Evolutionary conservation across 2,329 filamentous ascomycete genomes (phyloP), one percentile per base, ranked within the genome.

Genomic region (Aspergillus bombycis): DNA sequence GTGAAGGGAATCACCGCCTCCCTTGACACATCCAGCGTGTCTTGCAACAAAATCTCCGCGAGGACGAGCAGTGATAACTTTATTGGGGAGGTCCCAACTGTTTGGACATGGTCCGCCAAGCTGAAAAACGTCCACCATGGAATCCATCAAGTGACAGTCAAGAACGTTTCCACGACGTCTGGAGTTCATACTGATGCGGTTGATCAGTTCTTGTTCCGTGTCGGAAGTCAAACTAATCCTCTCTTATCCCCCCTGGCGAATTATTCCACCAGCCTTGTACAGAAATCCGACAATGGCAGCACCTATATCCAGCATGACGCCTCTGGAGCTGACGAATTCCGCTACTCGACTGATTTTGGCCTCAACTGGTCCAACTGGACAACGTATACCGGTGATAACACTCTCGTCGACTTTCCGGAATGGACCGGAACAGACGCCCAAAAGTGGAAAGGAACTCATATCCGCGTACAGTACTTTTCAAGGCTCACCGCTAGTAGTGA

Each of bases 381-480:
- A 28, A 74, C 81, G 11, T 90, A 89, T 71, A 71, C 68, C 16
- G 82, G 84, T 41, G 82, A 80, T 5, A 84, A 85, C 58, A 78
- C 78, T 4, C 81, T 80, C 19, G 75, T 88, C 28, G 66, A 79
- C 21, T 72, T 78, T 46, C 82, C 84, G 64, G 67, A 78, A 3
- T 90, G 88, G 88, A 81, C 79, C 4, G 88, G 88, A n/a, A 86
- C 85, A 1, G 77, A 82, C 21, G 69, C 79, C 3, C 88, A 90
- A 71, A 74, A 75, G 54, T 90, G 88, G 88, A 69, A 81, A 26
- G 88, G 87, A 30, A 83, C 88, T 43, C 88, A 90, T 70, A 80
- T 90, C 38, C 82, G 84, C 28, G 82, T 89, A 26, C 86, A 90
- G 68, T 90, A 90, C 72, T 90, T 84, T 83, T 88, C 82, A 70